phyloP scores from a whole-genome alignment of 192 early-diverging fungal species.

The Backusella circina region DNA sequence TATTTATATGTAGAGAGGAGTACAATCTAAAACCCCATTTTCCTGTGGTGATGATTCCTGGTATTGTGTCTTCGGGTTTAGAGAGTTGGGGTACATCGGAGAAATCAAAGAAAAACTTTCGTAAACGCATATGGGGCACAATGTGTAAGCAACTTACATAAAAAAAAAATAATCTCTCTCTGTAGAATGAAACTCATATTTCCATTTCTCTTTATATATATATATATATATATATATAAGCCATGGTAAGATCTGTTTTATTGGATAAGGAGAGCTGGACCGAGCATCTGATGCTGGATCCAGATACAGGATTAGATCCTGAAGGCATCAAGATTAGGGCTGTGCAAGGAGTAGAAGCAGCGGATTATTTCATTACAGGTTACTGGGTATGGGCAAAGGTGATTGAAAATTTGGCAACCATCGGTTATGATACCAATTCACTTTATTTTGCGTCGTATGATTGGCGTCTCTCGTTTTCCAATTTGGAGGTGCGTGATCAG shows the following conservation, averaged over 20 bases:
- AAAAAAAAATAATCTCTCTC: no score
- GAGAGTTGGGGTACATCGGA: constrained; percentile 83
- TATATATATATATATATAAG: constrained; percentile 28
- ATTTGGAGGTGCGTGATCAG: constrained; percentile 78
- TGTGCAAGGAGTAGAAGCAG: constrained; percentile 77
- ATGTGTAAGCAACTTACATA: constrained; percentile 41
- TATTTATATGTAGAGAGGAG: constrained; percentile 31
- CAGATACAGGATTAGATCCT: constrained; percentile 82
- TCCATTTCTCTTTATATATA: no score
- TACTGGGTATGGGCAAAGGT: constrained; percentile 89
- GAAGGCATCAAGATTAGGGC: constrained; percentile 80
- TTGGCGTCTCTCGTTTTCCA: constrained; percentile 79
- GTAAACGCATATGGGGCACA: constrained; percentile 85
- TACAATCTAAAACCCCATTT: constrained; percentile 36
- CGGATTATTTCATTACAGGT: constrained; percentile 89
- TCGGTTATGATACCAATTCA: constrained; percentile 84
- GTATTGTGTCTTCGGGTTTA: constrained; percentile 86
- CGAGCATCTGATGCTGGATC: constrained; percentile 77
- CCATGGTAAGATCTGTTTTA: constrained; percentile 81
- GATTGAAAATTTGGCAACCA: constrained; percentile 78
- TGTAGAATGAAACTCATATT: no score
- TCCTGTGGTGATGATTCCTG: constrained; percentile 81
- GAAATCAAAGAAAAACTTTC: constrained; percentile 81
- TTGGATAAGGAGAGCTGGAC: constrained; percentile 88
- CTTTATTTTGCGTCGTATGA: constrained; percentile 88